Evolutionary conservation across 2,329 filamentous ascomycete genomes (phyloP).

Genomic region (Bisporella sp.): DNA sequence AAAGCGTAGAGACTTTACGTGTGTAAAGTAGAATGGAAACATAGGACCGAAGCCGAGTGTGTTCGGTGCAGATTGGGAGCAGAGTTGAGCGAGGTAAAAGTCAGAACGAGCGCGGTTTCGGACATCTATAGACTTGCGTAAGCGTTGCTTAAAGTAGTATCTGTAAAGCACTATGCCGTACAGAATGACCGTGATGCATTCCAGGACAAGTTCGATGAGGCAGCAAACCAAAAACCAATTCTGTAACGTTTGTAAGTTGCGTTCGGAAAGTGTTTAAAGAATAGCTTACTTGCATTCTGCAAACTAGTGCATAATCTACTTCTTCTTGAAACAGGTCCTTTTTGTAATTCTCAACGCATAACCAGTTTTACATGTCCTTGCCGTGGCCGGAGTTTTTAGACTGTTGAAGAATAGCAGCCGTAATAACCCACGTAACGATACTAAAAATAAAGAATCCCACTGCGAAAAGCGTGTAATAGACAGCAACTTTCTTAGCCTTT

Average conservation of each 20-base stretch:
- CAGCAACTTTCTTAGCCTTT: constrained; percentile 83
- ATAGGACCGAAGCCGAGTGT: constrained; percentile 80
- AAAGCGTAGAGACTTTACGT: constrained; percentile 45
- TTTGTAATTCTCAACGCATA: constrained; percentile 85
- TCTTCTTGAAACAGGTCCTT: constrained; percentile 70
- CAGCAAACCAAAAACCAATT: constrained; percentile 96
- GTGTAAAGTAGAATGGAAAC: constrained; percentile 43
- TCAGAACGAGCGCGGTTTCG: constrained; percentile 92
- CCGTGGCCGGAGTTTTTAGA: constrained; percentile 64
- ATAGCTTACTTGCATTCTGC: constrained; percentile 67
- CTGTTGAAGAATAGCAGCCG: constrained; percentile 77
- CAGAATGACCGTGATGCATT: constrained; percentile 83
- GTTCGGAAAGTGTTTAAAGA: neutral
- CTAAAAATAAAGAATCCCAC: constrained; percentile 91
- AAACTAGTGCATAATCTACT: constrained; percentile 84
- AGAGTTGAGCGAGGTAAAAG: constrained; percentile 83
- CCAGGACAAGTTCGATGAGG: constrained; percentile 92
- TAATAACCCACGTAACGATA: constrained; percentile 85
- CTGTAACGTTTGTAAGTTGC: constrained; percentile 36
- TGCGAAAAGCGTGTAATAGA: constrained; percentile 93
- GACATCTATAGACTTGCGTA: constrained; percentile 93
- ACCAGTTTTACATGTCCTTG: constrained; percentile 97
- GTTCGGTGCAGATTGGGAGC: constrained; percentile 84
- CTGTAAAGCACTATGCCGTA: constrained; percentile 96
- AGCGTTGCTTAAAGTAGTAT: constrained; percentile 91